Conservation (phyloP, 768 basidiomycete genomes). For the Termitomyces sp. region DNA sequence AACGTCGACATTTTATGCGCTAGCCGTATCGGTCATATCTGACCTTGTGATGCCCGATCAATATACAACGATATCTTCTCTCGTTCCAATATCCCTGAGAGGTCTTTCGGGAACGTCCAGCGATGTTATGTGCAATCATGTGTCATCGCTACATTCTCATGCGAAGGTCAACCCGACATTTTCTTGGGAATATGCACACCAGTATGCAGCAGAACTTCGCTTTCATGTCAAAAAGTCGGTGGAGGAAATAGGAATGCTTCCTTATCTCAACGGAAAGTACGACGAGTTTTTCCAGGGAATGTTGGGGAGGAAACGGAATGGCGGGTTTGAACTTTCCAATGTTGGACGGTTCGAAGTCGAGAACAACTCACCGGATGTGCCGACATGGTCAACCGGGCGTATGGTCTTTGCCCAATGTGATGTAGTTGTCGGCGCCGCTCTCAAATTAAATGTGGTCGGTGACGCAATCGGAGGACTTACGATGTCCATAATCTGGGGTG, state of each 20-base stretch:
- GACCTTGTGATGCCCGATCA: constrained; percentile 13
- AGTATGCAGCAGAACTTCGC: constrained; percentile 21
- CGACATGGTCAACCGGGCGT: constrained; percentile 15
- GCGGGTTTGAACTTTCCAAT: constrained; percentile 33
- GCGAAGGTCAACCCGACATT: constrained; percentile 19
- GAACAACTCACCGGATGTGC: neutral
- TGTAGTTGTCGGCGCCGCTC: constrained; percentile 20
- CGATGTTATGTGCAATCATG: constrained; percentile 27
- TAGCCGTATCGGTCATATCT: constrained; percentile 23
- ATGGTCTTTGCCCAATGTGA: constrained; percentile 26
- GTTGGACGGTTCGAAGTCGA: constrained; percentile 21
- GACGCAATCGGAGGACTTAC: constrained; percentile 19
- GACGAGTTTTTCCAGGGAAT: constrained; percentile 20
- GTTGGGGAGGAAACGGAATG: constrained; percentile 26
- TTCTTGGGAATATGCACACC: constrained; percentile 26
- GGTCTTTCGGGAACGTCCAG: constrained; percentile 18
- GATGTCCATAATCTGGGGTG: constrained; percentile 23
- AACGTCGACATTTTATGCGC: constrained; percentile 24
- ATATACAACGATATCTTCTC: constrained; percentile 14
- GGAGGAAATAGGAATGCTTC: constrained; percentile 26
- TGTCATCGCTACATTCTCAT: constrained; percentile 19
- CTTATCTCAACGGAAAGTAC: constrained; percentile 26
- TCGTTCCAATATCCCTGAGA: constrained; percentile 29
- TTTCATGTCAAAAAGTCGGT: constrained; percentile 12
- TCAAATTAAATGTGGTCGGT: constrained; percentile 23